Percentiles rank a stretch among this genome's conserved stretches.
Conservation (phyloP, 2,329 filamentous ascomycete species). For the Botryotinia calthae region DNA sequence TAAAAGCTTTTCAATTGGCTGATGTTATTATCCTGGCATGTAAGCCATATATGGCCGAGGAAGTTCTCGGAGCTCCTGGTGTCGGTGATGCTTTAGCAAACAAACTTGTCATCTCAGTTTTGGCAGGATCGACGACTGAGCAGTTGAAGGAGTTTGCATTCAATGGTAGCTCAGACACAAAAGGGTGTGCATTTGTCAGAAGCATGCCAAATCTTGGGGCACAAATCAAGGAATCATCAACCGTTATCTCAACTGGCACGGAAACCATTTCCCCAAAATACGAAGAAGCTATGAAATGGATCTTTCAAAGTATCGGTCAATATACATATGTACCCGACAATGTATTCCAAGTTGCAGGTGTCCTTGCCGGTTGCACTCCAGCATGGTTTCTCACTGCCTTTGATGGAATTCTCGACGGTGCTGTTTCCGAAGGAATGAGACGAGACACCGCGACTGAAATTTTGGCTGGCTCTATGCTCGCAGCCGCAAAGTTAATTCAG, state of each 20-base stretch:
- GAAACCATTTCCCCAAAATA: constrained; percentile 8
- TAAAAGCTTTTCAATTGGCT: constrained; percentile 14
- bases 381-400: constrained; percentile 19
- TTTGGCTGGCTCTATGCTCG: constrained; percentile 20
- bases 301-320: constrained; percentile 14
- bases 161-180: background rate
- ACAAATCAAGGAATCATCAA: constrained; percentile 18
- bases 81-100: constrained; percentile 17
- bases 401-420: constrained; percentile 19
- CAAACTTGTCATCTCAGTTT: constrained; percentile 21
- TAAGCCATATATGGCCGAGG: constrained; percentile 21
- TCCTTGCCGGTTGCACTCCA: constrained; percentile 18
- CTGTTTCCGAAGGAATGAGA: constrained; percentile 18
- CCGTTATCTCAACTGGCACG: constrained; percentile 15
- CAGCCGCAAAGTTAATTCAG: constrained; percentile 17
- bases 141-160: constrained; percentile 12
- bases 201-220: constrained; percentile 19
- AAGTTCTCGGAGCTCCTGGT: constrained; percentile 13
- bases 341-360: constrained; percentile 14
- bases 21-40: constrained; percentile 17
- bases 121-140: constrained; percentile 13
- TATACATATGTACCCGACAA: constrained; percentile 17
- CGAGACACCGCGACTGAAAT: constrained; percentile 15
- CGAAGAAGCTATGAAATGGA: constrained; percentile 12
- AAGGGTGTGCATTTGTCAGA: constrained; percentile 8